Evolutionary conservation across 768 basidiomycete genomes (phyloP).

Genomic region (Rhizopogon salebrosus): DNA sequence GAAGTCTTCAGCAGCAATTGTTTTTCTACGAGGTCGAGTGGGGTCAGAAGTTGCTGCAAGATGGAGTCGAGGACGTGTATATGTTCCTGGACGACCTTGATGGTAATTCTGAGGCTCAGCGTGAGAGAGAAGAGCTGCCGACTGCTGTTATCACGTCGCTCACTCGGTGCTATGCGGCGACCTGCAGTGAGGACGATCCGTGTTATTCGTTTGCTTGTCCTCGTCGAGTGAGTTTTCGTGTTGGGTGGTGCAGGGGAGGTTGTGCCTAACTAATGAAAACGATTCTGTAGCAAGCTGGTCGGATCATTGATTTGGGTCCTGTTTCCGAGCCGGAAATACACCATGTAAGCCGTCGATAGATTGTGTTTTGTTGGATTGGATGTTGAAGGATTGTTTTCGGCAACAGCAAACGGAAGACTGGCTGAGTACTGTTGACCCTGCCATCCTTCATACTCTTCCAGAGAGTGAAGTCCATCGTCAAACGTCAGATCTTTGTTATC

Average conservation of each 20-base stretch:
- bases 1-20: conserved; percentile 85
- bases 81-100: conserved; percentile 85
- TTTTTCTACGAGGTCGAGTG: conserved; percentile 98
- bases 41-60: conserved; percentile 76
- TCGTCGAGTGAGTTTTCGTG: conserved; percentile 43
- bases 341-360: conserved; percentile 28
- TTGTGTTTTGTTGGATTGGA: conserved; percentile 7
- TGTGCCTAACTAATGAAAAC: conserved; percentile 7
- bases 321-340: conserved; percentile 23
- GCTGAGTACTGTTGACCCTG: conserved; percentile 44
- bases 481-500: conserved; percentile 33
- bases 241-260: background rate
- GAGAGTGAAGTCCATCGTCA: conserved; percentile 80
- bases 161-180: conserved; percentile 86
- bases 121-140: conserved; percentile 69
- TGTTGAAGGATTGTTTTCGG: background rate
- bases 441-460: conserved; percentile 52
- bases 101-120: conserved; percentile 52
- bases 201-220: conserved; percentile 88
- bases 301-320: conserved; percentile 16
- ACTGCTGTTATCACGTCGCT: conserved; percentile 88
- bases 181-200: conserved; percentile 71
- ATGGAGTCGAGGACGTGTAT: conserved; percentile 90
- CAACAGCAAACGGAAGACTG: conserved; percentile 39
- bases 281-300: conserved; percentile 15